A percentile compares a stretch with the other conserved stretches of the same genome.
Conservation (phyloP, 1,139 yeast species). For the Saccharomycopsis crataegensis region DNA sequence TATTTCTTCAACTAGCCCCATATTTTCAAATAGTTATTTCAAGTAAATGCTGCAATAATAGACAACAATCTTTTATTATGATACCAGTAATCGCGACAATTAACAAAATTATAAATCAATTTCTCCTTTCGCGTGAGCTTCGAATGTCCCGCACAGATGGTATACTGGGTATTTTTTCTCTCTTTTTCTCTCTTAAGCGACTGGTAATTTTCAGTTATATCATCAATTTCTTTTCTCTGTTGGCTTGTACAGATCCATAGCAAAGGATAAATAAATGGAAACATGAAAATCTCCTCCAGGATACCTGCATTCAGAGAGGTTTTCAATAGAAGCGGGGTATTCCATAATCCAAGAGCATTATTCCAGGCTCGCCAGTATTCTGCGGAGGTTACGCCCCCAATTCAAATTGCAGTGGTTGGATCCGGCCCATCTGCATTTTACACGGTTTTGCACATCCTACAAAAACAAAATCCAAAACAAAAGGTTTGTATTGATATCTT, state of each 20-base stretch:
- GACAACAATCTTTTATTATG: no score
- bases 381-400: neutral
- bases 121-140: neutral
- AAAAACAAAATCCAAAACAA: slow-evolving; percentile 32
- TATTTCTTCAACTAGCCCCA: slow-evolving; percentile 18
- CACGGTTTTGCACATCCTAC: slow-evolving; percentile 69
- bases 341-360: no score
- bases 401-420: slow-evolving; percentile 69
- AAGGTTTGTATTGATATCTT: slow-evolving; percentile 43
- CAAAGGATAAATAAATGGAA: neutral
- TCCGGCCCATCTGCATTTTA: slow-evolving; percentile 97
- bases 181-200: no score
- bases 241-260: neutral
- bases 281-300: neutral
- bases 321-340: neutral
- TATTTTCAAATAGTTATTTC: neutral
- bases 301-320: neutral
- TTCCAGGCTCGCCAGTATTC: no score
- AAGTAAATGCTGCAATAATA: no score
- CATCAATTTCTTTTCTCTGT: no score
- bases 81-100: no score
- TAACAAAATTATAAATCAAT: no score
- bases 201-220: no score
- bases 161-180: neutral
- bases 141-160: neutral